Evolutionary conservation across 768 basidiomycete genomes (phyloP).

Genomic region (Coprinellus aureogranulatus): DNA sequence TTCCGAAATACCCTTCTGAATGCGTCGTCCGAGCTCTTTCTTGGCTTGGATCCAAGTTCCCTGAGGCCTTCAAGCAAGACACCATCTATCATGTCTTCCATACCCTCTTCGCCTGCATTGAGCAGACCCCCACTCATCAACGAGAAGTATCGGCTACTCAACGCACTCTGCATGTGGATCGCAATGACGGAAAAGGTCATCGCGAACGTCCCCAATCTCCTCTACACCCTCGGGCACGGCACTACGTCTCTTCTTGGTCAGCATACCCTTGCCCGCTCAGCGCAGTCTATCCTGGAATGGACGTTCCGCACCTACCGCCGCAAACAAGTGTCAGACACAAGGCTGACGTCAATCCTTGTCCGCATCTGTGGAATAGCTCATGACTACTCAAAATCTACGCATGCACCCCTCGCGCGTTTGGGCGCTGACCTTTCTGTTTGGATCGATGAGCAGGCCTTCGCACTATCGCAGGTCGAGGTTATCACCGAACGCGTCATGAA

Average conservation of each 20-base stretch:
- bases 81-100: constrained; percentile 78
- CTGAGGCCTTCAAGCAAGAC: constrained; percentile 45
- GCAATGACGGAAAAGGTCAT: constrained; percentile 53
- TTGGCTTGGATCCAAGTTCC: constrained; percentile 53
- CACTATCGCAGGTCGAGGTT: constrained; percentile 38
- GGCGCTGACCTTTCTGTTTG: constrained; percentile 56
- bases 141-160: constrained; percentile 75
- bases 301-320: constrained; percentile 54
- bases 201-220: constrained; percentile 48
- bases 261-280: constrained; percentile 61
- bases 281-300: constrained; percentile 81
- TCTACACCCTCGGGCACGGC: constrained; percentile 69
- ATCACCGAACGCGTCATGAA: constrained; percentile 37
- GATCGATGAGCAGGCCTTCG: constrained; percentile 56
- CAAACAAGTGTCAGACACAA: constrained; percentile 40
- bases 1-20: constrained; percentile 53
- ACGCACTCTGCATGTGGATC: constrained; percentile 72
- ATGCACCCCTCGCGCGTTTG: constrained; percentile 28
- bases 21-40: constrained; percentile 53
- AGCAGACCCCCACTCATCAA: constrained; percentile 72
- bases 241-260: constrained; percentile 64
- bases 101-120: constrained; percentile 64
- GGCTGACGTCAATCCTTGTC: constrained; percentile 65
- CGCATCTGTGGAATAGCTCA: constrained; percentile 63
- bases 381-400: constrained; percentile 42